Base-by-base conservation (phyloP, 2,329 filamentous ascomycete genomes). In the Fusarium anguioides region DNA sequence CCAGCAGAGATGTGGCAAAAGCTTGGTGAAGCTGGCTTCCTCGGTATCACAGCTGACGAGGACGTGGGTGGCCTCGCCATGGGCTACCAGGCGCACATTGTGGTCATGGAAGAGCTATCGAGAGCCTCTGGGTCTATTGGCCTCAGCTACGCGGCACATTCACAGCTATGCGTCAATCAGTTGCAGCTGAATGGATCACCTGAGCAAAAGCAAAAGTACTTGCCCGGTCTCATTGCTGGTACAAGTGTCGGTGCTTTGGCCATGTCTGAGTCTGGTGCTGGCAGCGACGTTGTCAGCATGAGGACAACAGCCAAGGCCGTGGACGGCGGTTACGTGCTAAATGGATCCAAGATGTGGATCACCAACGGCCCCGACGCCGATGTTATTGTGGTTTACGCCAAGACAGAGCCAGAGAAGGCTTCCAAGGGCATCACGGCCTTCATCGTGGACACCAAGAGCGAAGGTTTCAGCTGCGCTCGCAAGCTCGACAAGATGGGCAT, bases 401-500 rank as follows among this genome's bases (percentile, higher is more conserved):
- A 98, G 84, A 97, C 95, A 2, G 86, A 90, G 58, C 94, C 94
- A 2, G 86, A 90, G 14, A 89, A 87, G 62, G 93, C 83, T 3
- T 93, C 91, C 67, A 97, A 95, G 81, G 96, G 96, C 56, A 97
- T 99, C 77, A 97, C 95, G 1, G 95, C 95, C 9, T 97, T 98
- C 81, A 85, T 99, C 31, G 92, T 98, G 36, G 90, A 96, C 71
- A 88, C 86, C 5, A 85, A 83, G 53, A 46, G 86, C 33, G 80
- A 88, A 35, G 95, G 96, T 40, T 98, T 97, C 82, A 91, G 89
- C 66, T 94, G 93, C 73, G 89, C 93, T 8, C 86, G 93, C 64
- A 98, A 98, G 81, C 88, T 98, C 18, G 95, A 98, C 84, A 98
- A 99, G 82, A 91, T 99, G 79, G 96, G 96, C 70, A 99, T 99